A percentile compares a stretch with the other conserved stretches of the same genome.
These are phyloP conservation scores for Plasmodium chabaudi DNA, from an alignment of 169 alveolate species.

Conservation along the genomic window DNA sequence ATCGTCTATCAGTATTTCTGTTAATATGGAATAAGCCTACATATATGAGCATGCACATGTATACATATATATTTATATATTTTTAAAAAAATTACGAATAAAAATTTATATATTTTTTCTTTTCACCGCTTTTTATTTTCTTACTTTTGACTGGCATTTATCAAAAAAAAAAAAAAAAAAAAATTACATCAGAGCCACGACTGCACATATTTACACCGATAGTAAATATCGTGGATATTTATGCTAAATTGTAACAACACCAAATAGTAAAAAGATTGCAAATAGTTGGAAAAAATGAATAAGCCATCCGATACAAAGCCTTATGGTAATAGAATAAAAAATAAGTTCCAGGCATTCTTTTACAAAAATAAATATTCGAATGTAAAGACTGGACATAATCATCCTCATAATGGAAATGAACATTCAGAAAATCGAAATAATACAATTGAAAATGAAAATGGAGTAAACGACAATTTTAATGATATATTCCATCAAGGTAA, in stretches of 20 bases:
- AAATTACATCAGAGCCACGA: too few relatives aligned
- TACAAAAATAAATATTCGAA: conserved; percentile 47
- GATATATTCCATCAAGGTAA: not conserved
- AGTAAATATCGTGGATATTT: too few relatives aligned
- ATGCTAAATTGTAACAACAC: too few relatives aligned
- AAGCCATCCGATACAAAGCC: conserved; percentile 29
- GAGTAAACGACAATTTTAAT: not conserved
- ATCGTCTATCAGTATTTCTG: too few relatives aligned
- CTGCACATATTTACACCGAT: too few relatives aligned
- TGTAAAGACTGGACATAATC: conserved; percentile 4
- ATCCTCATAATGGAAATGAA: not conserved
- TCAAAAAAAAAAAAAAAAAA: not conserved
- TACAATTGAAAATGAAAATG: too few relatives aligned
- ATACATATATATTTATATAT: not conserved
- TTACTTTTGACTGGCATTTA: not conserved
- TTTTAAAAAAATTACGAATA: not conserved
- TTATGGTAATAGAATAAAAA: conserved; percentile 17
- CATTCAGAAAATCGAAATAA: not conserved
- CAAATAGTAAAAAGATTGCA: too few relatives aligned
- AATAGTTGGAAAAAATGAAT: conserved; percentile 15
- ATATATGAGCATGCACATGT: not conserved
- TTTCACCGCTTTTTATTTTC: not conserved
- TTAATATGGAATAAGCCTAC: not conserved
- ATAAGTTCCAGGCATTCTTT: conserved; percentile 35
- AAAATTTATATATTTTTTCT: not conserved